Conservation (phyloP, 1,284 basidiomycete genomes). For the Ceratorhiza oryzae-sativae region DNA sequence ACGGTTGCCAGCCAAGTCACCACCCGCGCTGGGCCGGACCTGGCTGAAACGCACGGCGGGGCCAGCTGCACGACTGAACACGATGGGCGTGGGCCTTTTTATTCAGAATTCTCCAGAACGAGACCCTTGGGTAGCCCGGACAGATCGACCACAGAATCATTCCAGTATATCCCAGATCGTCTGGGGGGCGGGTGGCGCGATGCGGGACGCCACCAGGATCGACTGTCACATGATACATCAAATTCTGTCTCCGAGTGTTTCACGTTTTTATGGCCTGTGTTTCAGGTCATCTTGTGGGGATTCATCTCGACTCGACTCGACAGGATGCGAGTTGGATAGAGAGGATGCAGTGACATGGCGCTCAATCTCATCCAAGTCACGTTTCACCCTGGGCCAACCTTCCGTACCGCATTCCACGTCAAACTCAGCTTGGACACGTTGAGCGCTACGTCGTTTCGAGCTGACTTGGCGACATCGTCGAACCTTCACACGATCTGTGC, state of each 20-base stretch:
- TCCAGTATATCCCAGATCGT: not conserved
- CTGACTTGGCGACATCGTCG: not conserved
- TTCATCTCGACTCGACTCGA: not conserved
- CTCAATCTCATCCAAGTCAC: not conserved
- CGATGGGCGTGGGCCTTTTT: not conserved
- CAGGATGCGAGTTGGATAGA: not conserved
- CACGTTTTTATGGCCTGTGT: conserved; percentile 9
- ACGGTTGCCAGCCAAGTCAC: not conserved
- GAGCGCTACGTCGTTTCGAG: not conserved
- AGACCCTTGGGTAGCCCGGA: not conserved
- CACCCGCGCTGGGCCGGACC: not conserved
- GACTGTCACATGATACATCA: conserved; percentile 30
- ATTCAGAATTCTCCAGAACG: not conserved
- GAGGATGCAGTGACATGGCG: not conserved
- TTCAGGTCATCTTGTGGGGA: not conserved
- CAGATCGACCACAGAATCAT: not conserved
- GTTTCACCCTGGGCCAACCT: not conserved
- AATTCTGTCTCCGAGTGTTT: conserved; percentile 3
- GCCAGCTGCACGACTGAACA: not conserved
- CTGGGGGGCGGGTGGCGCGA: not conserved
- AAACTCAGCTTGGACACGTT: conserved; percentile 8
- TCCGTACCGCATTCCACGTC: not conserved
- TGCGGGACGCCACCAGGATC: conserved; percentile 31
- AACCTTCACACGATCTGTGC: conserved; percentile 1
- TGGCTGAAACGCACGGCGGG: conserved; percentile 14